Conservation (phyloP, 2,329 filamentous ascomycete species). For the Tympanopsis confertula region DNA sequence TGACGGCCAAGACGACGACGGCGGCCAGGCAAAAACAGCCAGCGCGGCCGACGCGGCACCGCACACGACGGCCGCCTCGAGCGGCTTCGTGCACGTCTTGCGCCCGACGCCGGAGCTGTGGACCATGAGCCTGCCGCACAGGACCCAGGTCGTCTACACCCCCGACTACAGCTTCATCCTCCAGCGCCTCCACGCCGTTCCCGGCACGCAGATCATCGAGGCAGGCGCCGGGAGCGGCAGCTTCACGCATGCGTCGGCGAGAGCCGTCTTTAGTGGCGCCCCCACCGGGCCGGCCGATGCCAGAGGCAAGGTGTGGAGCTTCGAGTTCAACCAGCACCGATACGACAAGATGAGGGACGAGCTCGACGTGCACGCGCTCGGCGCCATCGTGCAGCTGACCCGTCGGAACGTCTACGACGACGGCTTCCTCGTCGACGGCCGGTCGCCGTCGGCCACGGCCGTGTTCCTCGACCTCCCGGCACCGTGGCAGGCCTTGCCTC, state of each 20-base stretch:
- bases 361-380: slow-evolving; percentile 54
- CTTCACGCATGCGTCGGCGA: slow-evolving; percentile 68
- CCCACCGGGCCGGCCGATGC: slow-evolving; percentile 29
- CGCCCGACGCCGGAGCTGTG: slow-evolving; percentile 72
- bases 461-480: slow-evolving; percentile 36
- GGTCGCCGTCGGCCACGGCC: slow-evolving; percentile 53
- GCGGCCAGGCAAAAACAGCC: slow-evolving; percentile 3
- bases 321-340: slow-evolving; percentile 67
- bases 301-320: slow-evolving; percentile 67
- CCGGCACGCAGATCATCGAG: slow-evolving; percentile 65
- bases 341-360: slow-evolving; percentile 60
- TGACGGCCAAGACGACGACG: slow-evolving; percentile 12
- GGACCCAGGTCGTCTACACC: slow-evolving; percentile 78
- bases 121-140: slow-evolving; percentile 69
- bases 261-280: slow-evolving; percentile 67
- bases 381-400: slow-evolving; percentile 57
- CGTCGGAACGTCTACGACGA: slow-evolving; percentile 70
- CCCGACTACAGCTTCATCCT: slow-evolving; percentile 79
- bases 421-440: slow-evolving; percentile 54
- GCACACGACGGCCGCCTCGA: slow-evolving; percentile 32
- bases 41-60: slow-evolving; percentile 2
- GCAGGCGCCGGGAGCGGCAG: slow-evolving; percentile 74
- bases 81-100: slow-evolving; percentile 69
- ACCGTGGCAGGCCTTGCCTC: slow-evolving; percentile 33
- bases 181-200: slow-evolving; percentile 62